These are phyloP conservation scores for Verruconis gallopava DNA, from an alignment of 2,329 filamentous ascomycete species.

Conservation along the genomic window DNA sequence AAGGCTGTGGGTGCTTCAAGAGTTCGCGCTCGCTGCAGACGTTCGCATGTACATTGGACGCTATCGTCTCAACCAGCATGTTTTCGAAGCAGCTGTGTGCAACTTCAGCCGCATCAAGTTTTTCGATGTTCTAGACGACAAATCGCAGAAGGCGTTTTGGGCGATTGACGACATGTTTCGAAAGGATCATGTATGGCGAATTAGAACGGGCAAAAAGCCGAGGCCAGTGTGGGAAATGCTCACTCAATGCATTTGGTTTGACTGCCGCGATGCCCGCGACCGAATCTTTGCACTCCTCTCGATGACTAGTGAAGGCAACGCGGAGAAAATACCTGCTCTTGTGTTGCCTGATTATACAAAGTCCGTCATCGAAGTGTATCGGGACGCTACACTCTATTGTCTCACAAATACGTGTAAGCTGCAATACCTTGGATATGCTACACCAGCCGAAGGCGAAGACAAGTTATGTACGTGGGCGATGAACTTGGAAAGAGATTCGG, in stretches of 20 bases:
- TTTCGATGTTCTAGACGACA: neutral
- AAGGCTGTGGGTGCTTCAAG: neutral
- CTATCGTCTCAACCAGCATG: neutral
- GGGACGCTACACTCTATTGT: neutral
- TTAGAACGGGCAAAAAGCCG: neutral
- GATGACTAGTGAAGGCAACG: neutral
- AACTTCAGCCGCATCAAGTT: neutral
- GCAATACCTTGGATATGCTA: neutral
- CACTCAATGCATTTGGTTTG: neutral
- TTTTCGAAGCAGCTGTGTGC: neutral
- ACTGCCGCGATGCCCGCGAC: neutral
- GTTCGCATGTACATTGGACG: neutral
- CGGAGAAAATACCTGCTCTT: neutral
- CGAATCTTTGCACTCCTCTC: neutral
- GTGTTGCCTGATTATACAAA: neutral
- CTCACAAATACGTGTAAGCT: neutral
- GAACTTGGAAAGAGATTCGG: neutral
- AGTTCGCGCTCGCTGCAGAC: neutral
- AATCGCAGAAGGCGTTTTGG: neutral
- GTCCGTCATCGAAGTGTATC: neutral
- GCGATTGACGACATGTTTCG: constrained; percentile 1
- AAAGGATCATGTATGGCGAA: neutral
- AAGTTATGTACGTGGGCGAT: neutral
- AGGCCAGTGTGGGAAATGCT: neutral
- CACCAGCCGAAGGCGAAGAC: neutral